Evolutionary conservation across 805 yeast species (phyloP).

Genomic region (Ogataea paraovalis): DNA sequence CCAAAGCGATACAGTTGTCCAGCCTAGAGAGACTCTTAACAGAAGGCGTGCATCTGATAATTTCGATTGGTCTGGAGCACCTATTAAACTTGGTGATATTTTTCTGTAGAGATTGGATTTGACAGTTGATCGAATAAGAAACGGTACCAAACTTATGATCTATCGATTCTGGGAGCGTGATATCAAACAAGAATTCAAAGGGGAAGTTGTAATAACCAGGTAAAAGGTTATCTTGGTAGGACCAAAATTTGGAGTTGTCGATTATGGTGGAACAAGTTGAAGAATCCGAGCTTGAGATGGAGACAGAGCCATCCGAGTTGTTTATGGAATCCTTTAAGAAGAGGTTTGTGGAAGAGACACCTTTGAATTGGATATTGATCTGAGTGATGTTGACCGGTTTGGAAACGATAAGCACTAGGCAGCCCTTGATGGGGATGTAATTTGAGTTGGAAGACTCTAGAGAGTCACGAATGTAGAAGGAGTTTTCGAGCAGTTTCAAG

Average conservation of each 20-base stretch:
- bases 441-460: not conserved
- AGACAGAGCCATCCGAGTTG: not conserved
- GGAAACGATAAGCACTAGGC: constrained; percentile 14
- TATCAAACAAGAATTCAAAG: constrained; percentile 25
- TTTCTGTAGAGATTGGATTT: constrained; percentile 6
- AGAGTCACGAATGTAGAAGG: constrained; percentile 9
- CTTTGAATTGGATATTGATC: constrained; percentile 11
- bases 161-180: constrained; percentile 22
- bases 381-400: constrained; percentile 11
- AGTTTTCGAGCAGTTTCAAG: constrained; percentile 10
- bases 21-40: not conserved
- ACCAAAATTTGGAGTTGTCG: constrained; percentile 6
- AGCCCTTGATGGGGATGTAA: constrained; percentile 21
- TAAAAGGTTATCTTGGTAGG: constrained; percentile 4
- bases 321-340: not conserved
- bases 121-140: constrained; percentile 14
- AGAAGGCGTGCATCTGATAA: constrained; percentile 14
- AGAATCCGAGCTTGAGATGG: not conserved
- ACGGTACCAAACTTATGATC: constrained; percentile 19
- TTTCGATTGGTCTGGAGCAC: constrained; percentile 9
- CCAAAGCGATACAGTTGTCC: constrained; percentile 22
- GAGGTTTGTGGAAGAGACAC: not conserved
- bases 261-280: constrained; percentile 1
- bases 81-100: constrained; percentile 1
- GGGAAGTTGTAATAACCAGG: constrained; percentile 24